Evolutionary conservation across 2,329 filamentous ascomycete genomes (phyloP), one percentile per base, ranked within the genome.

Genomic region (Calycina herbarum): DNA sequence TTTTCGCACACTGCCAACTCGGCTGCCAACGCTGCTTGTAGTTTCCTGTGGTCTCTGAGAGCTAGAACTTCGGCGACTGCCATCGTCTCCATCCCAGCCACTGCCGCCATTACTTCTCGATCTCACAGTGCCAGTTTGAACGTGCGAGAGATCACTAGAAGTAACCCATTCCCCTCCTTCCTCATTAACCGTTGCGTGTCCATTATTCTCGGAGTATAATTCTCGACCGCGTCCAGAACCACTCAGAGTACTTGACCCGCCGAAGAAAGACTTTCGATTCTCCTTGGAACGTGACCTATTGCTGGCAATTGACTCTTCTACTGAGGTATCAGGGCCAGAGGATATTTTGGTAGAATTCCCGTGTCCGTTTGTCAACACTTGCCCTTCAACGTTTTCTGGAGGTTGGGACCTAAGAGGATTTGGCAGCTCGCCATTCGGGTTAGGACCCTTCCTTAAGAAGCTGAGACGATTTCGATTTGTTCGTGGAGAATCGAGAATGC

Each of bases 71-170:
- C 72, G 64, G 10, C 70, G 66, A 24, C 60, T 20, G 45, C 45
- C 42, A 40, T 61, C 40, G 17, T 62, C 24, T 1, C 38, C 59
- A 59, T 48, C 42, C 27, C 42, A 48, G 11, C 31, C 56, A 59
- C 51, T 54, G 4, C 20, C 59, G 15, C 61, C 59, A 40, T 45
- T 51, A n/a, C 61, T 64, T 35, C 27, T 42, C 31, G 59, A 61
- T 51, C 42, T 51, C 17, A 63, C 57, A 35, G 33, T 27, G 27
- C 35, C 57, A 24, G 20, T 54, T 27, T 24, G 48, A 17, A 27
- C 13, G 24, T 20, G 40, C 51, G 62, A 38, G 5, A 69, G 38
- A 63, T 73, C 73, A 79, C 81, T 75, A 80, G 83, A 66, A 73
- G 73, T 73, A 38, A 73, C 61, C 70, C 72, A 74, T 31, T 71